A percentile compares a stretch with the other conserved stretches of the same genome.
Evolutionary conservation across 2,329 filamentous ascomycete genomes (phyloP).

Genomic region (Colletotrichum sp.): DNA sequence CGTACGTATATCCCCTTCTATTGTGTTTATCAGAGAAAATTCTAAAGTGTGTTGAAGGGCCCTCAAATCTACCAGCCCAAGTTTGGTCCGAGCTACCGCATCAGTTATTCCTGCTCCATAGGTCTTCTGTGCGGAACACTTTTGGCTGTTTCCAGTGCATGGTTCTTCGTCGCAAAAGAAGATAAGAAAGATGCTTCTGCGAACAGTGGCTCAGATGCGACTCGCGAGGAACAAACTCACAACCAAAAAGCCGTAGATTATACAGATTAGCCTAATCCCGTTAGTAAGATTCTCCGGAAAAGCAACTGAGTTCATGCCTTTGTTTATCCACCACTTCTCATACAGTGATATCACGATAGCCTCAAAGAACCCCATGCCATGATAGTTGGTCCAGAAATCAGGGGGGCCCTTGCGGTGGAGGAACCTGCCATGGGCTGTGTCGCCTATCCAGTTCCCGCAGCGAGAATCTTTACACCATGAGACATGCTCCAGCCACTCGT

Average conservation of each 20-base stretch:
- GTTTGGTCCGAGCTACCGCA: slow-evolving; percentile 41
- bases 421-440: not conserved
- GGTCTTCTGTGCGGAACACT: slow-evolving; percentile 34
- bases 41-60: slow-evolving; percentile 21
- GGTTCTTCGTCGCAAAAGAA: slow-evolving; percentile 25
- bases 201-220: not conserved
- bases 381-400: not conserved
- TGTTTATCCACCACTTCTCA: not conserved
- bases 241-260: not conserved
- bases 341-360: not conserved
- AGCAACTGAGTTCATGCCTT: not conserved
- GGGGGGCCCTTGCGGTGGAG: not conserved
- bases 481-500: not conserved
- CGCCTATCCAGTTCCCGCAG: not conserved
- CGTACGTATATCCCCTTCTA: slow-evolving; percentile 12
- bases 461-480: not conserved
- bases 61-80: slow-evolving; percentile 44
- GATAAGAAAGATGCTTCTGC: not conserved
- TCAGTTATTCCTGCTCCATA: slow-evolving; percentile 40
- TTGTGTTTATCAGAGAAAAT: too few species aligned
- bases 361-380: not conserved
- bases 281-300: not conserved
- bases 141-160: slow-evolving; percentile 21
- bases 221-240: not conserved
- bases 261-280: not conserved